Evolutionary conservation across 225 moss, liverwort and hornwort species (phyloP).

Genomic region (Physcomitrium patens): DNA sequence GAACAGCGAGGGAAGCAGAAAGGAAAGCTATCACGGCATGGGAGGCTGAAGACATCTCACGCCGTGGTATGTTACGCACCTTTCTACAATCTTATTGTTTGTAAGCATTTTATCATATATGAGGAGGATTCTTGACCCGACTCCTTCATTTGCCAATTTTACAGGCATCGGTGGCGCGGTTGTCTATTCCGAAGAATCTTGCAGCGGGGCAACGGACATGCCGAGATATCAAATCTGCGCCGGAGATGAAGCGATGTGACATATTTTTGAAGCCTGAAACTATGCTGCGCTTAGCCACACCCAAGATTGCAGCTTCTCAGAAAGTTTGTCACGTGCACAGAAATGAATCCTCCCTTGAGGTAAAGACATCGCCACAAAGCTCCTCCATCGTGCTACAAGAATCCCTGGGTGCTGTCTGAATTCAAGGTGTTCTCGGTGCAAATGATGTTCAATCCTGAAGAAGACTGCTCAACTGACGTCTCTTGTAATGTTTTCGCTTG

Average conservation of each 20-base stretch:
- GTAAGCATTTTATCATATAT: too few relatives aligned
- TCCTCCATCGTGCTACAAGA: conserved; percentile 21
- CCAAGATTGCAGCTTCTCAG: conserved; percentile 24
- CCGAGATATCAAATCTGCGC: conserved; percentile 20
- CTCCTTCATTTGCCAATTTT: not conserved
- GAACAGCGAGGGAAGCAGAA: not conserved
- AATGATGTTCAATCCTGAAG: conserved; percentile 1
- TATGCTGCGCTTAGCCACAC: conserved; percentile 25
- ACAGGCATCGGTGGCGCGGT: conserved; percentile 41
- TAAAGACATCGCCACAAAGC: conserved; percentile 26
- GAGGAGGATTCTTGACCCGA: not conserved
- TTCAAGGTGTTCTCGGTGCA: conserved; percentile 11
- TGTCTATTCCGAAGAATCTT: conserved; percentile 42
- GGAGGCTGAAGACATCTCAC: conserved; percentile 38
- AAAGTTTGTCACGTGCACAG: not conserved
- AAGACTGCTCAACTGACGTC: not conserved
- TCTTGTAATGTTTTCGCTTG: conserved; percentile 24
- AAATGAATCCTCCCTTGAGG: conserved; percentile 13
- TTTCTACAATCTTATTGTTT: not conserved
- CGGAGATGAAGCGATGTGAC: conserved; percentile 37
- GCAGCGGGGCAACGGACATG: conserved; percentile 31
- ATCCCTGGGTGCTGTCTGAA: not conserved
- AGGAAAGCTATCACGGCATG: conserved; percentile 30
- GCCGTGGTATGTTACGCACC: conserved; percentile 20
- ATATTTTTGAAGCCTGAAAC: conserved; percentile 35